Conservation (phyloP, 2,329 filamentous ascomycete genomes). For the Fulvia fulva region DNA sequence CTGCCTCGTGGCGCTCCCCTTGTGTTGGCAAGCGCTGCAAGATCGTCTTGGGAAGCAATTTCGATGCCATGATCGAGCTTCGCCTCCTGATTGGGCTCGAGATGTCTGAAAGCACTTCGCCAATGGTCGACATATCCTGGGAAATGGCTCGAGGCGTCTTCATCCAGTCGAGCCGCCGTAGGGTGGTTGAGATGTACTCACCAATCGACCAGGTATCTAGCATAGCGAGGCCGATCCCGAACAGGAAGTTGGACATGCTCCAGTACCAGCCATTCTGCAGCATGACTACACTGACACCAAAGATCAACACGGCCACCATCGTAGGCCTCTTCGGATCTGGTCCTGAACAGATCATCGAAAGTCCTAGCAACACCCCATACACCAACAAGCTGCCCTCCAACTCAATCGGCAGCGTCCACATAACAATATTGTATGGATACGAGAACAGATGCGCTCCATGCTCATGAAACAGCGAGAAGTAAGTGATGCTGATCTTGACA, state of each 20-base stretch:
- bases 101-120: no score
- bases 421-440: constrained; percentile 10
- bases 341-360: constrained; percentile 46
- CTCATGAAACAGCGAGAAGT: not conserved
- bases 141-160: no score
- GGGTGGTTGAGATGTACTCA: no score
- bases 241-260: constrained; percentile 47
- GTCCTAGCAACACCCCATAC: no score
- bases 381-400: constrained; percentile 60
- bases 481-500: constrained; percentile 40
- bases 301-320: constrained; percentile 22
- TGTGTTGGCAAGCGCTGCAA: not conserved
- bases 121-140: no score
- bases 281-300: not conserved
- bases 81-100: no score
- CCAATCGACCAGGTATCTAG: constrained; percentile 60
- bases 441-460: not conserved
- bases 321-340: not conserved
- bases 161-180: no score
- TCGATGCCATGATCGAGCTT: no score
- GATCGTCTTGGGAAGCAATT: constrained; percentile 32
- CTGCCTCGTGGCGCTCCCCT: no score
- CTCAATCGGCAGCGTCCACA: constrained; percentile 60
- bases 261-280: constrained; percentile 50
- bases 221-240: constrained; percentile 57